Percentiles rank a stretch among this genome's conserved stretches.
Conservation (phyloP, 164 flowering plant genomes). For the Aristolochia contorta region DNA sequence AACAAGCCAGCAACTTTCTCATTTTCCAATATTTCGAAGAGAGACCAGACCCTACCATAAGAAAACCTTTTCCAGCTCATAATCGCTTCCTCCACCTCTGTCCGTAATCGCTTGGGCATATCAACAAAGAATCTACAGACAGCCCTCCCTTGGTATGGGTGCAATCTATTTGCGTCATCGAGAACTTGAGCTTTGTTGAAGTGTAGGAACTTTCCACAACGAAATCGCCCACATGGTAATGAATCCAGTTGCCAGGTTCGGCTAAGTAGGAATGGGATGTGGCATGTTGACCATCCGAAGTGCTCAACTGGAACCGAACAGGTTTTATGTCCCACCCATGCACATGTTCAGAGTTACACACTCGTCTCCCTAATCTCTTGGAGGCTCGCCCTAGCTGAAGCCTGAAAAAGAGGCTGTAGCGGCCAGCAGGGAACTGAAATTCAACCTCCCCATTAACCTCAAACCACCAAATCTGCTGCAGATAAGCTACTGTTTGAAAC, state of each 20-base stretch:
- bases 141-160: conserved; percentile 91
- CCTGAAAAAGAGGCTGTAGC: conserved; percentile 65
- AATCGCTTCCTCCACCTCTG: conserved; percentile 11
- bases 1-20: conserved; percentile 1
- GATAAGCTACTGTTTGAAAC: conserved; percentile 67
- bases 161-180: conserved; percentile 85
- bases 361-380: conserved; percentile 60
- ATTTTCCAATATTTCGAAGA: background rate
- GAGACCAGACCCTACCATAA: background rate
- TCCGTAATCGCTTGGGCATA: conserved; percentile 36
- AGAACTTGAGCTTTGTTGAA: conserved; percentile 52
- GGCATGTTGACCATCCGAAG: conserved; percentile 61
- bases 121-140: conserved; percentile 65
- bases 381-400: conserved; percentile 58
- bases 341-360: conserved; percentile 47
- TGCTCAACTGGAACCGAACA: conserved; percentile 48
- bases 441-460: conserved; percentile 71
- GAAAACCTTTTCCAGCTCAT: conserved; percentile 1
- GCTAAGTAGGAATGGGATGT: conserved; percentile 36
- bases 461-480: conserved; percentile 88
- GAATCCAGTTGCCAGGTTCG: conserved; percentile 62
- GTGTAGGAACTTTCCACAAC: conserved; percentile 30
- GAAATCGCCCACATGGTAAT: conserved; percentile 68
- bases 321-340: conserved; percentile 90
- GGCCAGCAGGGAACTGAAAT: conserved; percentile 61